These are phyloP conservation scores for Kalmusia sp. DNA, from an alignment of 2,329 filamentous ascomycete genomes.

Conservation along the genomic window DNA sequence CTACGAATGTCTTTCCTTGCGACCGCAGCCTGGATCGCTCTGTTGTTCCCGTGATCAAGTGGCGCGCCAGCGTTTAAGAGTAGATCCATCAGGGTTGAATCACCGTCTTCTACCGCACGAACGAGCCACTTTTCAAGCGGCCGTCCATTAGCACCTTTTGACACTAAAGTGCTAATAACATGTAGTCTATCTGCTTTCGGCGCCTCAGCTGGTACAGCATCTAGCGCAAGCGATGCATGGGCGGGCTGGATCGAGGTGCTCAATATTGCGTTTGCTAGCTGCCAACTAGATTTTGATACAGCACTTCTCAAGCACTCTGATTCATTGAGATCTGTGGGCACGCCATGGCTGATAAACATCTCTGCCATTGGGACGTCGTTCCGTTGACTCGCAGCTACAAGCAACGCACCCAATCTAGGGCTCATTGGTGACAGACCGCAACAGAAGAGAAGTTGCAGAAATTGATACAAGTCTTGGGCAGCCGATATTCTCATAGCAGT, in stretches of 20 bases:
- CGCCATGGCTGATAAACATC: constrained; percentile 40
- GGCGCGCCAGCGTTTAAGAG: constrained; percentile 36
- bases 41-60: constrained; percentile 24
- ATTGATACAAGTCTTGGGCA: constrained; percentile 33
- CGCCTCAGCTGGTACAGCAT: constrained; percentile 25
- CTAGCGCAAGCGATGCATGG: constrained; percentile 38
- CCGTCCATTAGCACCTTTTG: constrained; percentile 36
- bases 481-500: constrained; percentile 37
- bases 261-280: constrained; percentile 33
- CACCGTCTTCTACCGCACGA: constrained; percentile 37
- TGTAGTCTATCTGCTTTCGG: constrained; percentile 32
- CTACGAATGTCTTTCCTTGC: constrained; percentile 29
- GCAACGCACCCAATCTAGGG: constrained; percentile 34
- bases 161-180: constrained; percentile 31
- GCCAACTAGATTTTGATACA: constrained; percentile 37
- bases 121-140: constrained; percentile 36
- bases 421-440: constrained; percentile 39
- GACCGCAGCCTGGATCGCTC: constrained; percentile 31
- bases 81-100: constrained; percentile 33
- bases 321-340: constrained; percentile 35
- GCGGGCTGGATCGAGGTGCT: constrained; percentile 28
- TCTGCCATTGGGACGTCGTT: constrained; percentile 37
- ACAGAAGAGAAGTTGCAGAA: constrained; percentile 41
- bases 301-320: constrained; percentile 39
- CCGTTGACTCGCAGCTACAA: constrained; percentile 35